Evolutionary conservation across 2,329 filamentous ascomycete genomes (phyloP).

Genomic region (Hirsutella thompsonii): DNA sequence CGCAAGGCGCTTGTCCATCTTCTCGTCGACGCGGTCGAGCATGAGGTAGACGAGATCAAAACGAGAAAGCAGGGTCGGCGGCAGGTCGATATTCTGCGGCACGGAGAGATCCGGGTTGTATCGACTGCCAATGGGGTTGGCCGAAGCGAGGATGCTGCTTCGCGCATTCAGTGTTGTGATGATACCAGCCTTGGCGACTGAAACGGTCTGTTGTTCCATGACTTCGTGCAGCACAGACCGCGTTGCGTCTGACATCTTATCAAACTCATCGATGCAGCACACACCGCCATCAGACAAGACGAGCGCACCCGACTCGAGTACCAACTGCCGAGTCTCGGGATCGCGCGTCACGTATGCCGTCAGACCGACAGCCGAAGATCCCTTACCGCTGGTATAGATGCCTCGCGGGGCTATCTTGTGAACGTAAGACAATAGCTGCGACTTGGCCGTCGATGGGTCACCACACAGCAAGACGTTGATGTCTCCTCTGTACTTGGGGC

Average conservation of each 20-base stretch:
- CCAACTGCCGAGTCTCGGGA: conserved; percentile 66
- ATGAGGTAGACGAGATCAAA: conserved; percentile 97
- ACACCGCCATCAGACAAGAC: conserved; percentile 72
- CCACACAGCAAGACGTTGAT: conserved; percentile 96
- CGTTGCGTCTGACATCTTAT: conserved; percentile 73
- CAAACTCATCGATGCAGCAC: conserved; percentile 76
- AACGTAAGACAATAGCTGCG: conserved; percentile 84
- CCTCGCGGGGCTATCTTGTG: conserved; percentile 92
- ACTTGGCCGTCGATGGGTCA: conserved; percentile 94
- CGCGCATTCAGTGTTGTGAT: conserved; percentile 93
- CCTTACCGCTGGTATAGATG: conserved; percentile 72
- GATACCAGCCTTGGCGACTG: conserved; percentile 82
- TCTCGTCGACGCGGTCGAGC: conserved; percentile 85
- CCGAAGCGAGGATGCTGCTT: conserved; percentile 90
- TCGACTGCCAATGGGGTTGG: conserved; percentile 94
- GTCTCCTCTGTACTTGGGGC: conserved; percentile 89
- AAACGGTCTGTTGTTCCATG: conserved; percentile 81
- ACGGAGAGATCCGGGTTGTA: conserved; percentile 95
- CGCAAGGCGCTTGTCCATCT: conserved; percentile 74
- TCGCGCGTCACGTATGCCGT: conserved; percentile 73
- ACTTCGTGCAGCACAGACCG: conserved; percentile 76
- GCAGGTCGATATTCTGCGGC: conserved; percentile 94
- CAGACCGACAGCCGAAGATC: conserved; percentile 68
- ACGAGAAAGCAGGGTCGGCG: conserved; percentile 84
- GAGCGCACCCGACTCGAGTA: conserved; percentile 67